Conservation (phyloP, 139 green algal genomes). For the Tetraselmis chui region DNA sequence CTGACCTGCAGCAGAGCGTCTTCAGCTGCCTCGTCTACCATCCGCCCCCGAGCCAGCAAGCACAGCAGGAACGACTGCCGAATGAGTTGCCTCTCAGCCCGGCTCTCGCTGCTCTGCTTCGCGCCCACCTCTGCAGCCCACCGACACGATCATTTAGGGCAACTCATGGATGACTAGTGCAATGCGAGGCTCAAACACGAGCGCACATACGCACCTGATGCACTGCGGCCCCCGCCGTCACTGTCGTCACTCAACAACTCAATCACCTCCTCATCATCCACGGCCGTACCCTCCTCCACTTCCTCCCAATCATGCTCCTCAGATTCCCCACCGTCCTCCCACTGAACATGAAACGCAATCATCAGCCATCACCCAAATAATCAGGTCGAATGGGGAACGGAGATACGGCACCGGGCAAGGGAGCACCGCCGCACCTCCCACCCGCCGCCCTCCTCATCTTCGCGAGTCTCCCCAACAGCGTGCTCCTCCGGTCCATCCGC, state of each 20-base stretch:
- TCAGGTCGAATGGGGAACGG: too few relatives aligned
- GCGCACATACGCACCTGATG: too few relatives aligned
- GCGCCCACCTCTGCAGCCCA: background rate
- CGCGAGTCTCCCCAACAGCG: too few relatives aligned
- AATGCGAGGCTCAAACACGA: too few relatives aligned
- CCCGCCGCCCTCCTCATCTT: background rate
- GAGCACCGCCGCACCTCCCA: background rate
- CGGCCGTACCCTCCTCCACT: background rate
- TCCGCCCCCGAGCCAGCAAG: conserved; percentile 43
- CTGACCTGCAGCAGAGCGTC: conserved; percentile 57
- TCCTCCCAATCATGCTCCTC: background rate
- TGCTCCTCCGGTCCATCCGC: background rate
- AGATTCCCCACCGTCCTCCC: background rate
- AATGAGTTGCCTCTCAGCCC: conserved; percentile 23
- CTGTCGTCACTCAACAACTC: background rate
- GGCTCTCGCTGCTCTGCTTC: background rate
- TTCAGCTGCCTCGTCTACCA: conserved; percentile 45
- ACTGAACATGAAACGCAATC: too few relatives aligned
- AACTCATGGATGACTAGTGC: too few relatives aligned
- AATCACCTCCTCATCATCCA: background rate
- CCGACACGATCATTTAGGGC: too few relatives aligned
- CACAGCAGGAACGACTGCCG: conserved; percentile 58
- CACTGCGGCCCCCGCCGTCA: background rate
- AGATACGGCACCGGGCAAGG: too few relatives aligned
- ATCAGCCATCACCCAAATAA: background rate